Base-by-base conservation (phyloP, 2,329 filamentous ascomycete genomes). In the Apiospora phragmitis region DNA sequence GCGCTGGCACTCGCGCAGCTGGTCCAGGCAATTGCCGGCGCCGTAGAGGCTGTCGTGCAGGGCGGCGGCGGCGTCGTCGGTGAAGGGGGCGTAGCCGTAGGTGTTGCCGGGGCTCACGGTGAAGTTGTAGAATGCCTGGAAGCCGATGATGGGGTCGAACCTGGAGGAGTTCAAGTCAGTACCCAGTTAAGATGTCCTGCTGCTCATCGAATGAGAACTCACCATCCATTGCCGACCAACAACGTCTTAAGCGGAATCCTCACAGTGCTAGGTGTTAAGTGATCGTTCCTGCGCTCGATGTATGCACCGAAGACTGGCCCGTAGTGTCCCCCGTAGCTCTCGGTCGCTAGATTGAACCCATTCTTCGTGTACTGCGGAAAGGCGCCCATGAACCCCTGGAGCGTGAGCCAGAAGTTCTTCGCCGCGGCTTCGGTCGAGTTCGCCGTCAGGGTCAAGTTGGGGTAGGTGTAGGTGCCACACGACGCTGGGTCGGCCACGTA, bases 361-460 rank as follows among this genome's bases (percentile, higher is more conserved):
- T 84, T 80, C 26, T 84, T 79, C 0, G 83, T 80, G 74, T 86
- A 86, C 71, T 85, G 76, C 1, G 84, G 88, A 76, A 91, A 90
- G 0, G 85, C 88, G 2, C 88, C 88, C 85, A 90, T 88, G 78
- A 91, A 91, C 1, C 88, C 88, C 75, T 90, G 89, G 35, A 90
- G 76, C 0, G 87, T 88, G 77, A 86, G 88, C 86, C 87, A 91
- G 80, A 91, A 88, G 69, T 86, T 86, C 1, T 87, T 87, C 4
- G 88, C 88, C 2, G 88, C 88, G 69, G 78, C 80, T 21, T 80
- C 74, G 1, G 88, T 90, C 11, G 82, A 82, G 74, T 89, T 88
- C 12, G 86, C 85, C 1, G 86, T 88, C 65, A 87, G 74, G 0
- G 82, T 84, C 12, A 83, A 75, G 71, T 89, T 85, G 0, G 85